Percentiles rank a stretch among this genome's conserved stretches.
phyloP scores from a whole-genome alignment of 2,329 filamentous ascomycete species.

The Domatiomyces globalis region DNA sequence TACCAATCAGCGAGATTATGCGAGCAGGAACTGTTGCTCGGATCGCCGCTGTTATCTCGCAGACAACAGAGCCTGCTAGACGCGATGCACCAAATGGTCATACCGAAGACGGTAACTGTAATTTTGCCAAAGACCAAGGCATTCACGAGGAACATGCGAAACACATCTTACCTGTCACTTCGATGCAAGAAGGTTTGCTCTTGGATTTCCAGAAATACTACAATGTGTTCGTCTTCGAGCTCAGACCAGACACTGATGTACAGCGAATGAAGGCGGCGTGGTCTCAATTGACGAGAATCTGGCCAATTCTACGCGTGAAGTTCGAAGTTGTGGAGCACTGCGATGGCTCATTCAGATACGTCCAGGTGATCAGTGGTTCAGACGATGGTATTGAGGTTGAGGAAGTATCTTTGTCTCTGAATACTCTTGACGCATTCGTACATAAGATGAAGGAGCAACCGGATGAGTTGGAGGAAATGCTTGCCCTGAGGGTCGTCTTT shows the following conservation, averaged over 20 bases:
- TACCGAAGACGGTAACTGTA: neutral
- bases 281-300: constrained; percentile 41
- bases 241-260: constrained; percentile 43
- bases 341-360: neutral
- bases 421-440: neutral
- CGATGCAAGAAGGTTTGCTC: constrained; percentile 64
- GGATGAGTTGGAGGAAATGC: neutral
- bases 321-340: constrained; percentile 55
- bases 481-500: neutral
- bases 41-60: constrained; percentile 33
- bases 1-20: constrained; percentile 68
- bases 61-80: neutral
- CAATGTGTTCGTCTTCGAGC: constrained; percentile 63
- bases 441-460: neutral
- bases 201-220: constrained; percentile 67
- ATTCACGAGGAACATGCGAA: constrained; percentile 35
- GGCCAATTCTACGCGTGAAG: constrained; percentile 60
- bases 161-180: constrained; percentile 57
- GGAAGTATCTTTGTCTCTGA: neutral
- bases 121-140: constrained; percentile 15
- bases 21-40: constrained; percentile 51
- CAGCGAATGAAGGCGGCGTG: constrained; percentile 47
- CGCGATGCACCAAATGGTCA: neutral
- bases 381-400: constrained; percentile 23
- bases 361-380: constrained; percentile 9